Percentiles rank a stretch among this genome's conserved stretches.
Conservation (phyloP, 805 yeast species). For the Saturnispora saitoi region DNA sequence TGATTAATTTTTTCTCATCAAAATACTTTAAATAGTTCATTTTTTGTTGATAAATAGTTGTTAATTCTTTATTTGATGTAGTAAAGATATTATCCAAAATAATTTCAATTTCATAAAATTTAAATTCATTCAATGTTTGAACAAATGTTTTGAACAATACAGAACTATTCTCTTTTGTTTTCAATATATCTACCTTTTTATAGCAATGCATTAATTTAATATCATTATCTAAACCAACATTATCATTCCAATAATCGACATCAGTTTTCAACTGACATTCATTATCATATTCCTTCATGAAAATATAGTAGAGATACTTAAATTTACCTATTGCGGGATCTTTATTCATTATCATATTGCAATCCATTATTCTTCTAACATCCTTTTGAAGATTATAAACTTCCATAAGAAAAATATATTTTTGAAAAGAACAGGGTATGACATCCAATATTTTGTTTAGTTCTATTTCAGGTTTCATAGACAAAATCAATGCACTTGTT, state of each 20-base stretch:
- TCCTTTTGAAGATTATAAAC: background rate
- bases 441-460: background rate
- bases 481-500: background rate
- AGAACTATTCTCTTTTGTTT: background rate
- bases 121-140: background rate
- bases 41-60: background rate
- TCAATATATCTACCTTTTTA: conserved; percentile 1
- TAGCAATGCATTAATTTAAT: background rate
- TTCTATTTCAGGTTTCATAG: background rate
- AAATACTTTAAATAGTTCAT: background rate
- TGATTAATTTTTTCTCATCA: background rate
- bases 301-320: conserved; percentile 2
- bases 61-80: background rate
- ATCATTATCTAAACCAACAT: background rate
- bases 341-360: background rate
- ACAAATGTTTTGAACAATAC: background rate
- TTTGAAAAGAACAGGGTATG: background rate
- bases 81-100: background rate
- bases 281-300: background rate
- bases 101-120: background rate
- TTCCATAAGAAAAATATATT: background rate
- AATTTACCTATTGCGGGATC: background rate
- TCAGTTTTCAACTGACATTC: background rate
- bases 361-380: background rate
- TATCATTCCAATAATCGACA: background rate